Evolutionary conservation across 2,329 filamentous ascomycete species (phyloP), one percentile per base, ranked within the genome.

Genomic region (Nemania sp.): DNA sequence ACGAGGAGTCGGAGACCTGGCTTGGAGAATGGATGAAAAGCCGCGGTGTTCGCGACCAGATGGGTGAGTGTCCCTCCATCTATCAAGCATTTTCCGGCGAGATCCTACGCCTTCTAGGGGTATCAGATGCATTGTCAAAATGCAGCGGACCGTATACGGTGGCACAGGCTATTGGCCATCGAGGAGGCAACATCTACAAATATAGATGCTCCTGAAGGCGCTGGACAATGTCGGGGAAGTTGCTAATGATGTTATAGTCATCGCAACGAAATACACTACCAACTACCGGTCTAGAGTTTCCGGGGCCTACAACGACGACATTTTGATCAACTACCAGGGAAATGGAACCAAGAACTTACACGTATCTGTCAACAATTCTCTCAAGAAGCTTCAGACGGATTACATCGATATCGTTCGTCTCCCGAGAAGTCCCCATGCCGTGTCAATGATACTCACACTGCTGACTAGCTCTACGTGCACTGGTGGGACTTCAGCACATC

Each of bases 21-120:
- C 77, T 91, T 58, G 89, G 89, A 37, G 86, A 89, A 66, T 91
- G 88, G 87, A 88, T 90, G 85, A 79, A 80, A 67, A 81, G 81
- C 62, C 82, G 86, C 10, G 79, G 81, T n/a, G 84, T 84, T 60
- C 82, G 89, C 21, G 87, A 90, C 66, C 79, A 89, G 70, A 83
- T 91, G 74, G 79, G 81, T 83, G 68, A 61, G 78, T 71, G 20
- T 12, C 17, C 11, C n/a, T 52, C 29, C 11, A 65, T 25, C 4
- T 40, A 45, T 29, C 25, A 29, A n/a, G n/a, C n/a, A n/a, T 34
- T 21, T 15, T 48, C 34, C 34, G 13, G n/a, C n/a, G n/a, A n/a
- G n/a, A n/a, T n/a, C n/a, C n/a, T 39, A n/a, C 13, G 15, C 35
- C 15, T 39, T 39, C 35, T 39, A 13, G 5, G 35, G 35, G 35